Evolutionary conservation across 306 rosid species (phyloP).

Genomic region (Calophaca sinica): DNA sequence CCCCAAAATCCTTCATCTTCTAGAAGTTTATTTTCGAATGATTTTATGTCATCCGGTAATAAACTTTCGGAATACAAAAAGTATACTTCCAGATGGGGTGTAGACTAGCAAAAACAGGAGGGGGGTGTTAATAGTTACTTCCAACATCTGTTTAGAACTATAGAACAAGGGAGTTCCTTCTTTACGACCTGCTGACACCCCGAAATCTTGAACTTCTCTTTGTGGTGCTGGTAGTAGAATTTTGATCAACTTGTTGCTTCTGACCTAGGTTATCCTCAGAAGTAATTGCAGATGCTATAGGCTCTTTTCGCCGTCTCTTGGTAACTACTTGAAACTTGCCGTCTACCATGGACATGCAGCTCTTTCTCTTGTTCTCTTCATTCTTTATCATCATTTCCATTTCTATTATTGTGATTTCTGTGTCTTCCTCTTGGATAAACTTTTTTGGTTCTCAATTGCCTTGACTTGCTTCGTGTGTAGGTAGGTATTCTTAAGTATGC

Average conservation of each 20-base stretch:
- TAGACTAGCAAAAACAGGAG: no score
- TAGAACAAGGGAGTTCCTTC: background rate
- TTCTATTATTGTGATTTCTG: background rate
- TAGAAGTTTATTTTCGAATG: no score
- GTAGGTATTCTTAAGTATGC: conserved; percentile 27
- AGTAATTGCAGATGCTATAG: conserved; percentile 21
- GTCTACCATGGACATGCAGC: conserved; percentile 41
- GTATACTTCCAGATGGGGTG: no score
- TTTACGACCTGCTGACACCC: conserved; percentile 72
- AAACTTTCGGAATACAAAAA: no score
- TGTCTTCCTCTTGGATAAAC: background rate
- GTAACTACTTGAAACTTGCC: conserved; percentile 48
- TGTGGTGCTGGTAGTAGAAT: conserved; percentile 51
- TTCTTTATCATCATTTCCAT: conserved; percentile 59
- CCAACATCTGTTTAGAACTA: background rate
- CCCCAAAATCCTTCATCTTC: no score
- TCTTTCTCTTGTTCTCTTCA: conserved; percentile 52
- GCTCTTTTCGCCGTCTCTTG: conserved; percentile 64
- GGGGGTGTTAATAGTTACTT: no score
- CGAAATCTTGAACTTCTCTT: conserved; percentile 78
- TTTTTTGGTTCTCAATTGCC: background rate
- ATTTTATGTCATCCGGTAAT: no score
- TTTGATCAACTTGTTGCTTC: conserved; percentile 52
- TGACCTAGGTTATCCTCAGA: conserved; percentile 43
- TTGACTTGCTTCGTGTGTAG: conserved; percentile 19